Evolutionary conservation across 345 rosid genomes (phyloP), one percentile per base, ranked within the genome.

Genomic region (Citrus medica): DNA sequence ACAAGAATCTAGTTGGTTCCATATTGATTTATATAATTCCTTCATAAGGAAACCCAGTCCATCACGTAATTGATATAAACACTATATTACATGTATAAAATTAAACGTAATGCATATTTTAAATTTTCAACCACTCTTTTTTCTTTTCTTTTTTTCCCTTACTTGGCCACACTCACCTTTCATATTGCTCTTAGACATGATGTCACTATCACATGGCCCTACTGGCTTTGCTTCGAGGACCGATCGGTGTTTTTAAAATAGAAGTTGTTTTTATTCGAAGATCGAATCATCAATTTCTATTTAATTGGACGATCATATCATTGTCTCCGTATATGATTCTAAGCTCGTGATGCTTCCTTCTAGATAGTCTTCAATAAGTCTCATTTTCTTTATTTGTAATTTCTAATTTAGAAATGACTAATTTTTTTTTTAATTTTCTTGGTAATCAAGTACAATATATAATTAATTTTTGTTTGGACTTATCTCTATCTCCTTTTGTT

Each of bases 231-330:
- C 10, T 40, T 48, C 24, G 13, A 48, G 9, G 40, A 3, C 60
- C 10, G 16, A 38, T 2, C 17, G 2, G 24, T 27, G 21, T 42
- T 19, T 14, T 1, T 3, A 75, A 75, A 75, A 69, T 9, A 75
- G 48, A 64, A 48, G 30, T 46, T 75, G 37, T 33, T 25, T 63
- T 63, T 63, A 28, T 16, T 65, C 71, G 65, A 75, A 75, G 38
- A 28, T 75, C 4, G 16, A 46, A 46, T 46, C 21, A 61, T 40
- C 59, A 59, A 17, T 25, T 37, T 73, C 4, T 60, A 17, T 9
- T 17, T 25, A 25, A 9, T 62, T 12, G 16, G 51, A 46, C 9
- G 51, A 46, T 46, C 51, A 46, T 46, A 13, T 46, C 9, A 3
- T 46, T 70, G 35, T 17, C 3, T 37, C 14, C 3, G 6, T 37